Evolutionary conservation across 495 filamentous ascomycete genomes (phyloP).

Genomic region (Podospora appendiculata): DNA sequence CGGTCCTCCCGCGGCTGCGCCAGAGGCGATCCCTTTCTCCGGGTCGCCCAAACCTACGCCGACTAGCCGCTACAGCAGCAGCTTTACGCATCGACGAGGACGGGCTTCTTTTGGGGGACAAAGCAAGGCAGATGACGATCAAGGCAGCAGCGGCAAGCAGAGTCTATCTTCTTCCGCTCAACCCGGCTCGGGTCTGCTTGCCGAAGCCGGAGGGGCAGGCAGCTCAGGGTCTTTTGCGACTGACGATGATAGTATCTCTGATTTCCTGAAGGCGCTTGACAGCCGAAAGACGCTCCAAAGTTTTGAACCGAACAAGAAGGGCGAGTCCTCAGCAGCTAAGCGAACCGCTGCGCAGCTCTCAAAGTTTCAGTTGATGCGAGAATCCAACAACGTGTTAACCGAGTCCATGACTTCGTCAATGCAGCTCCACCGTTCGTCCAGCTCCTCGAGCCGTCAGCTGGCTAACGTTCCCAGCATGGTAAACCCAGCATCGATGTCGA

Average conservation of each 20-base stretch:
- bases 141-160: constrained; percentile 76
- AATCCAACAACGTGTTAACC: constrained; percentile 75
- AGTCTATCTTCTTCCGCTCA: constrained; percentile 80
- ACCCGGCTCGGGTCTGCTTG: constrained; percentile 74
- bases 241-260: constrained; percentile 85
- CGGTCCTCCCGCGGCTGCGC: constrained; percentile 45
- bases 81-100: constrained; percentile 59
- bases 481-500: constrained; percentile 71
- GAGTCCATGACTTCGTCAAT: constrained; percentile 85
- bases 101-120: constrained; percentile 66
- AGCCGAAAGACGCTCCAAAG: constrained; percentile 70
- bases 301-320: constrained; percentile 49
- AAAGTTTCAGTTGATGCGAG: constrained; percentile 76
- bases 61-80: constrained; percentile 74
- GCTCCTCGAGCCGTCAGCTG: constrained; percentile 75
- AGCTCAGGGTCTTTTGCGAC: constrained; percentile 76
- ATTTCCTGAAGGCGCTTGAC: constrained; percentile 84
- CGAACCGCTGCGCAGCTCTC: constrained; percentile 62
- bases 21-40: constrained; percentile 19
- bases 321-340: constrained; percentile 51
- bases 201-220: constrained; percentile 59
- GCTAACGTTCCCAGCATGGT: constrained; percentile 80
- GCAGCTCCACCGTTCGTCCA: constrained; percentile 72
- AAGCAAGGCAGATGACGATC: constrained; percentile 74
- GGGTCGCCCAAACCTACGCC: constrained; percentile 53